These are phyloP conservation scores for Prosopis cineraria DNA, from an alignment of 306 rosid genomes.

Conservation along the genomic window DNA sequence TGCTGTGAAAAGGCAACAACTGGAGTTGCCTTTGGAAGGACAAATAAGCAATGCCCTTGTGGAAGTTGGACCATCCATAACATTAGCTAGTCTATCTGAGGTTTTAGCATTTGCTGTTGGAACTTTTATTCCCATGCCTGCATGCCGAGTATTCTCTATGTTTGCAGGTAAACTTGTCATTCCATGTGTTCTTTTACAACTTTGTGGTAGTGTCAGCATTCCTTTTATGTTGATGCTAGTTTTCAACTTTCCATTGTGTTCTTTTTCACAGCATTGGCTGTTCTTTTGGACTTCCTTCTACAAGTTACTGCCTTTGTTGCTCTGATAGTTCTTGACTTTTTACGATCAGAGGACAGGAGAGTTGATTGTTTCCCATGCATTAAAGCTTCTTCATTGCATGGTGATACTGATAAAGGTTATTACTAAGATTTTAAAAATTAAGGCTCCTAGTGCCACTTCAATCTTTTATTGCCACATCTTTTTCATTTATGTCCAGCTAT, in stretches of 20 bases:
- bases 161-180: constrained; percentile 72
- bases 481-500: constrained; percentile 14
- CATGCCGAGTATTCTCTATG: constrained; percentile 99
- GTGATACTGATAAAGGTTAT: constrained; percentile 71
- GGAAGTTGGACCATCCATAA: constrained; percentile 99
- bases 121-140: constrained; percentile 98
- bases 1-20: constrained; percentile 89
- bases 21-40: constrained; percentile 83
- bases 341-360: constrained; percentile 83
- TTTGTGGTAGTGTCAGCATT: constrained; percentile 27
- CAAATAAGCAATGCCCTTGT: constrained; percentile 94
- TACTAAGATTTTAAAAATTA: constrained; percentile 21
- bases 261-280: constrained; percentile 87
- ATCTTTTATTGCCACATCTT: constrained; percentile 15
- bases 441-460: constrained; percentile 24
- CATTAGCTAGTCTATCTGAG: constrained; percentile 93
- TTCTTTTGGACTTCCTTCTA: constrained; percentile 91
- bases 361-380: constrained; percentile 95
- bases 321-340: constrained; percentile 80
- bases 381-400: constrained; percentile 56
- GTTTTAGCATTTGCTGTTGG: constrained; percentile 98
- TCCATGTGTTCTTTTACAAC: constrained; percentile 26
- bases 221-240: constrained; percentile 32
- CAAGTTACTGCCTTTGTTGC: constrained; percentile 98
- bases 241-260: constrained; percentile 36